Evolutionary conservation across 345 rosid species (phyloP).

Genomic region (Adansonia digitata): DNA sequence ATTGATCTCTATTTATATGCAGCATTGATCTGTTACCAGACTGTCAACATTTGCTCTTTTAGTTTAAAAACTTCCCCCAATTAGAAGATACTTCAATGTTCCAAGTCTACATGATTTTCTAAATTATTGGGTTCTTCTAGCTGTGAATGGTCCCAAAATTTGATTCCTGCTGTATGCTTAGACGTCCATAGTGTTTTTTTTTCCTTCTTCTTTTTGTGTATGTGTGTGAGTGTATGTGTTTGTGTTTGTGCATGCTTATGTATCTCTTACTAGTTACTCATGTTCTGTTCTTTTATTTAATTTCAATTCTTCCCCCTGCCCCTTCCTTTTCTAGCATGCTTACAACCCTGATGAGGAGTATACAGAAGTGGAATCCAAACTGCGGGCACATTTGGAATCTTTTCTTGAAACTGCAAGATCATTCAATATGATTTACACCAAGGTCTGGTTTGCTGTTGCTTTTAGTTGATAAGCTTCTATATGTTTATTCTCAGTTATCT

Average conservation of each 20-base stretch:
- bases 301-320: conserved; percentile 1
- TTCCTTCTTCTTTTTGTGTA: background rate
- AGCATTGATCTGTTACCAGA: background rate
- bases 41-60: background rate
- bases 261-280: background rate
- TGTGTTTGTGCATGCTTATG: background rate
- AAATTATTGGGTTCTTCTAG: background rate
- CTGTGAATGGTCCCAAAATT: background rate
- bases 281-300: background rate
- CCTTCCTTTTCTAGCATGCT: conserved; percentile 51
- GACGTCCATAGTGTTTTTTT: background rate
- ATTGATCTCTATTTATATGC: background rate
- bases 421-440: conserved; percentile 86
- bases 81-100: background rate
- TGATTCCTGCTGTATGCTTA: background rate
- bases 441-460: conserved; percentile 43
- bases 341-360: conserved; percentile 97
- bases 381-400: conserved; percentile 74
- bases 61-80: background rate
- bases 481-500: background rate
- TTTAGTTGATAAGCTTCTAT: conserved; percentile 8
- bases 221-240: too few relatives aligned
- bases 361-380: conserved; percentile 75
- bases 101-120: background rate
- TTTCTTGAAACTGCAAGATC: conserved; percentile 92